phyloP scores from a whole-genome alignment of 1,284 basidiomycete species.

The Naganishia liquefaciens region DNA sequence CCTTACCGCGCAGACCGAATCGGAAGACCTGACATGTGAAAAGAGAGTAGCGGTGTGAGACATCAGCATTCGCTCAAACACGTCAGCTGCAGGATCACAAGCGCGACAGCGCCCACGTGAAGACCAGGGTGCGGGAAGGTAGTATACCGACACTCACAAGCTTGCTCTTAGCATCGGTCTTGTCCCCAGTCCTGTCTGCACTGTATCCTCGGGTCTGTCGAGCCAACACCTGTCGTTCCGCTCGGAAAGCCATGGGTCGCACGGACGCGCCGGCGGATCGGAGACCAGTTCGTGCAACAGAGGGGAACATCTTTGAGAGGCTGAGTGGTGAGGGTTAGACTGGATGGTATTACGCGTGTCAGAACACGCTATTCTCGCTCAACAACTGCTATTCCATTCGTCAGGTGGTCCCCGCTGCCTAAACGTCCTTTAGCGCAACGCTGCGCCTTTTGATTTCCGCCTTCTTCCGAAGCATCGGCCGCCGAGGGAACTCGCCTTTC shows the following conservation, averaged over 20 bases:
- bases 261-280: conserved; percentile 32
- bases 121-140: too few relatives aligned
- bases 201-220: conserved; percentile 29
- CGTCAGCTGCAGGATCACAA: background rate
- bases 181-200: conserved; percentile 29
- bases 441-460: background rate
- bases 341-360: too few relatives aligned
- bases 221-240: conserved; percentile 28
- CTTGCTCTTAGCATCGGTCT: conserved; percentile 31
- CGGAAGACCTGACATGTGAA: conserved; percentile 47
- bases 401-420: too few relatives aligned
- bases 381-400: too few relatives aligned
- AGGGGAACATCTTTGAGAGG: conserved; percentile 28
- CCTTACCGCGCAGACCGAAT: conserved; percentile 47
- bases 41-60: background rate
- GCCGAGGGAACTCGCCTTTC: too few relatives aligned
- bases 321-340: background rate
- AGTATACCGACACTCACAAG: conserved; percentile 22
- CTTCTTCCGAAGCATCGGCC: background rate
- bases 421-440: background rate
- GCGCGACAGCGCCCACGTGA: background rate
- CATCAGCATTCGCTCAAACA: conserved; percentile 4
- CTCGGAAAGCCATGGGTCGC: conserved; percentile 26
- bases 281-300: conserved; percentile 33
- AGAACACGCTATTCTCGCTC: too few relatives aligned